phyloP scores from a whole-genome alignment of 257 asterid species.

The Eucommia ulmoides region DNA sequence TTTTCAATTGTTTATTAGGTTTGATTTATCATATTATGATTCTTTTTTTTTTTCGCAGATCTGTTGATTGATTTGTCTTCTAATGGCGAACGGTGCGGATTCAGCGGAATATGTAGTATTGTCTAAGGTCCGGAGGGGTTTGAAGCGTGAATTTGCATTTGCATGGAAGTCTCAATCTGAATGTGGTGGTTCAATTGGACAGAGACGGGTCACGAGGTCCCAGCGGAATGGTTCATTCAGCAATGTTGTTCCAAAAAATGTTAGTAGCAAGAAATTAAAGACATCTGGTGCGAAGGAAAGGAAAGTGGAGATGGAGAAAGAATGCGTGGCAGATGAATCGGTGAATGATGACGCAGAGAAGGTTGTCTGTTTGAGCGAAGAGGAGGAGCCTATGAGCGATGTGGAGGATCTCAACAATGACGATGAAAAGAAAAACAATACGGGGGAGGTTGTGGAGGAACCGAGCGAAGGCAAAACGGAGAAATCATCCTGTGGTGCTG shows the following conservation, averaged over 20 bases:
- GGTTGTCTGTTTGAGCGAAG: conserved; percentile 7
- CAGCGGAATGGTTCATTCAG: conserved; percentile 21
- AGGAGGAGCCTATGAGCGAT: conserved; percentile 24
- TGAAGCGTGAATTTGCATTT: conserved; percentile 78
- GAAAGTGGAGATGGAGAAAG: conserved; percentile 14
- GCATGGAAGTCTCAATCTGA: conserved; percentile 66
- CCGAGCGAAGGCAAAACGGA: neutral
- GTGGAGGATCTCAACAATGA: conserved; percentile 19
- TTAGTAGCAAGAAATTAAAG: conserved; percentile 10
- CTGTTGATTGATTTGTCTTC: conserved; percentile 5
- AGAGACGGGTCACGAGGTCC: conserved; percentile 65
- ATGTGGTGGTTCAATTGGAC: conserved; percentile 28
- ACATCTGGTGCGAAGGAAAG: conserved; percentile 19
- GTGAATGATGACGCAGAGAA: conserved; percentile 6
- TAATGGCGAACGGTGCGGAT: conserved; percentile 33
- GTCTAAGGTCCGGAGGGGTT: conserved; percentile 60
- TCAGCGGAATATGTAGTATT: conserved; percentile 29
- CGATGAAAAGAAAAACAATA: conserved; percentile 12
- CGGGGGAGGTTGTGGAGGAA: neutral
- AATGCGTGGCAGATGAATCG: conserved; percentile 8
- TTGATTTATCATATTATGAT: too few relatives aligned
- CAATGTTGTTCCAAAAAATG: conserved; percentile 11
- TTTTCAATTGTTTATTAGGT: too few relatives aligned
- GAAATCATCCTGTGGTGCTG: neutral
- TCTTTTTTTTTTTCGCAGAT: neutral